A percentile compares a stretch with the other conserved stretches of the same genome.
phyloP scores from a whole-genome alignment of 805 yeast species.

The Naumovozyma dairenensis region DNA sequence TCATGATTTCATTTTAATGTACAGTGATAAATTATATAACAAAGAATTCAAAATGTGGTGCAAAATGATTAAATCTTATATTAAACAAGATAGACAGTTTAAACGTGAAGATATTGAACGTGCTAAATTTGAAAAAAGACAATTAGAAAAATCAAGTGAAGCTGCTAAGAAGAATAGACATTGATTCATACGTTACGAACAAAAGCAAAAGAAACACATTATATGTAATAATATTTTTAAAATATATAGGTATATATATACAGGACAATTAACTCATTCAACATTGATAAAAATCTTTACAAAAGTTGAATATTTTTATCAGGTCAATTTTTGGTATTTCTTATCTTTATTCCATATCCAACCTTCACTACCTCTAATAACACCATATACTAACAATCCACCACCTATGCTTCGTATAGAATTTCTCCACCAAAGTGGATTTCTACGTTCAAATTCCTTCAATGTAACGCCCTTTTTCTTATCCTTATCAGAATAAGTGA shows the following conservation, averaged over 20 bases:
- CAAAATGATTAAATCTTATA: conserved; percentile 27
- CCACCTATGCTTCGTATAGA: conserved; percentile 45
- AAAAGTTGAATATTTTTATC: not conserved
- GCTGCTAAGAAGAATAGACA: conserved; percentile 8
- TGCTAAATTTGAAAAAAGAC: conserved; percentile 21
- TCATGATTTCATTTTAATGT: conserved; percentile 29
- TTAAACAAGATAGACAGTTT: conserved; percentile 25
- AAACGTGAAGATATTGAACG: conserved; percentile 26
- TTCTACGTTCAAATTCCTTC: conserved; percentile 28
- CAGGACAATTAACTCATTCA: not conserved
- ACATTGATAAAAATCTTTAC: too few species aligned
- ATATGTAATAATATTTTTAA: not conserved
- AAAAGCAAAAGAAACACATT: too few species aligned
- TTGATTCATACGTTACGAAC: not conserved
- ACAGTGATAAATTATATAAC: conserved; percentile 17
- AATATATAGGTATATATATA: not conserved
- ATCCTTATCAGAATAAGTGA: conserved; percentile 37
- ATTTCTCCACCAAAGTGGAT: conserved; percentile 56
- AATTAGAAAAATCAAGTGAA: conserved; percentile 17
- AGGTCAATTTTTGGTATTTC: conserved; percentile 11
- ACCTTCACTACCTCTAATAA: conserved; percentile 56
- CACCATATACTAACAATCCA: conserved; percentile 45
- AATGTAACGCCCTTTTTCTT: conserved; percentile 24
- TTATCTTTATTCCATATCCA: conserved; percentile 40
- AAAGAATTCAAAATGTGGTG: conserved; percentile 36